Evolutionary conservation across 306 rosid genomes (phyloP), one percentile per base, ranked within the genome.

Genomic region (Hippophae tibetana): DNA sequence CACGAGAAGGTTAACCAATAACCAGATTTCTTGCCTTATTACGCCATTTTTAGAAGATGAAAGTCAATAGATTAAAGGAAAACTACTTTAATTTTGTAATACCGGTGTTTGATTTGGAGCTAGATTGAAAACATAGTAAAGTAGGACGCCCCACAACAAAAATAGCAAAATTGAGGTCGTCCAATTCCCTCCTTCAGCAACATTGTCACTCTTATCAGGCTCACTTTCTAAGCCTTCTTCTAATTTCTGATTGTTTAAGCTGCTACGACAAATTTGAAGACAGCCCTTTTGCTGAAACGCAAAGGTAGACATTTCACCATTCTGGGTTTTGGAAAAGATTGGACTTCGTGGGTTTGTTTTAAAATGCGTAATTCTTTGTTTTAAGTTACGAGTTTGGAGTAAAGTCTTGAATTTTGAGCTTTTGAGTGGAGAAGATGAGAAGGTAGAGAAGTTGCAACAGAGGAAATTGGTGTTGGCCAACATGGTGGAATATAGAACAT

Each of bases 81-180:
- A n/a, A 9, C 13, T 26, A 5, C 0, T 12, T 1, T 45, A 1
- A 42, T 13, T 50, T 12, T 8, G 43, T 25, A 42, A 12, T 81
- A 90, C 98, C 82, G 98, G 98, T 18, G 98, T 92, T 57, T 85
- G 96, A 68, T 92, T 74, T 11, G 98, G 98, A 13, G 96, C 5
- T 62, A 92, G 87, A 70, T 69, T 71, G 75, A 70, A 80, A 54
- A 80, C 87, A 60, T 92, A 92, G 65, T 68, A 92, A 71, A 92
- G 14, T 27, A 92, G 83, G 5, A 61, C 95, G 52, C 73, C 86
- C 98, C 98, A 92, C 53, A 92, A 68, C 25, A 74, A 60, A 70
- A 76, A 78, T 27, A 92, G 77, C 72, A 92, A 69, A 71, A 83
- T 71, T 44, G 98, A 92, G 58, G 84, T 85, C 13, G 96, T 79